These are phyloP conservation scores for Pichia kudriavzevii DNA, from an alignment of 1,139 yeast species.

Conservation along the genomic window DNA sequence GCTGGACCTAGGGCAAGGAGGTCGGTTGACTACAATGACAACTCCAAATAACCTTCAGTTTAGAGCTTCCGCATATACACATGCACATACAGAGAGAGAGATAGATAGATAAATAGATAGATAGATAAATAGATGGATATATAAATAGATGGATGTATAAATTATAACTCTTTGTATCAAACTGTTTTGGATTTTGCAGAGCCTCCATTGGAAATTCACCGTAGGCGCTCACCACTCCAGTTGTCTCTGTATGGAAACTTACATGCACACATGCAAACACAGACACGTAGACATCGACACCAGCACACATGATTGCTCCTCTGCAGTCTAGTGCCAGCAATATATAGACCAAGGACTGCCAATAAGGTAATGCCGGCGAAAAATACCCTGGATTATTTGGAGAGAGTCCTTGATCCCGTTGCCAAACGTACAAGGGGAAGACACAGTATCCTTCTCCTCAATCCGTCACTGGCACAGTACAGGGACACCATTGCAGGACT, in stretches of 20 bases:
- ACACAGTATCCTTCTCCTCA: constrained; percentile 1
- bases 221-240: too few species aligned
- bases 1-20: constrained; percentile 22
- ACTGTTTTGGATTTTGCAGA: too few species aligned
- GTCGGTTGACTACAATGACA: constrained; percentile 26
- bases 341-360: too few species aligned
- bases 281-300: too few species aligned
- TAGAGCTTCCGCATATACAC: background rate
- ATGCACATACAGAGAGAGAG: background rate
- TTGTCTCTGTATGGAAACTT: too few species aligned
- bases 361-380: background rate
- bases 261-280: too few species aligned
- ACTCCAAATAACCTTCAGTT: constrained; percentile 17
- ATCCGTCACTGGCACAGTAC: constrained; percentile 6
- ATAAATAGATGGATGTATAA: too few species aligned
- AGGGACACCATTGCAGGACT: constrained; percentile 1
- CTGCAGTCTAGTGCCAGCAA: too few species aligned
- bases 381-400: background rate
- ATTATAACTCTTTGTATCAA: too few species aligned
- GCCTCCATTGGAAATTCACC: too few species aligned
- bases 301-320: too few species aligned
- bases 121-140: too few species aligned
- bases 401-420: background rate
- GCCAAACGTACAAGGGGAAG: background rate
- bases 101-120: background rate